These are phyloP conservation scores for Globisporangium alternatum DNA, from an alignment of 352 stramenopile species.

Conservation along the genomic window DNA sequence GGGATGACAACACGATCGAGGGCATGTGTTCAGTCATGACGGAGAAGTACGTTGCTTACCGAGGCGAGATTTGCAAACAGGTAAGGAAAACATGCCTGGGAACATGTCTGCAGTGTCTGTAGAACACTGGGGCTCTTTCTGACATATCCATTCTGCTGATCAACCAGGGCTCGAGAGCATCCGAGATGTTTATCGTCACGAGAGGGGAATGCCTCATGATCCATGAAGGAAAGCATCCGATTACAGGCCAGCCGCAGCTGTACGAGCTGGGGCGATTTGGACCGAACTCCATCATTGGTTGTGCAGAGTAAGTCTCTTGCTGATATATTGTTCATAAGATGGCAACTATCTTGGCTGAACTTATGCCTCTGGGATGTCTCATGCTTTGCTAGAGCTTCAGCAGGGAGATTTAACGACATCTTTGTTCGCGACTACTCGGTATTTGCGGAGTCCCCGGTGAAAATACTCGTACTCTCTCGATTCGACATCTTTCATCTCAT, in stretches of 20 bases:
- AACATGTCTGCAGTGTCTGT: background rate
- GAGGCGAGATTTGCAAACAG: constrained; percentile 77
- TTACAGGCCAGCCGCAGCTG: constrained; percentile 53
- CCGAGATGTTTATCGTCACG: constrained; percentile 73
- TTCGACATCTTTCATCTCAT: constrained; percentile 87
- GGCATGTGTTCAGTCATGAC: constrained; percentile 85
- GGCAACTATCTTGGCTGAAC: background rate
- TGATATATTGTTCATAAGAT: background rate
- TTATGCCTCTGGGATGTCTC: background rate
- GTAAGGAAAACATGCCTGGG: constrained; percentile 13
- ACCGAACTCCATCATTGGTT: constrained; percentile 75
- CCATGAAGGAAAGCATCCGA: constrained; percentile 72
- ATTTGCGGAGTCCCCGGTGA: constrained; percentile 67
- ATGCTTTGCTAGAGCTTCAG: constrained; percentile 43
- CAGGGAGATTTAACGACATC: constrained; percentile 83
- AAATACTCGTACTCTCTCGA: constrained; percentile 75
- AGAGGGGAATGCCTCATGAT: constrained; percentile 73
- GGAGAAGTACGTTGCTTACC: constrained; percentile 75
- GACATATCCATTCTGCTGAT: background rate
- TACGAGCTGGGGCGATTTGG: constrained; percentile 72
- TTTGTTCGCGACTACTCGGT: constrained; percentile 77
- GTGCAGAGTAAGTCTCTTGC: constrained; percentile 56
- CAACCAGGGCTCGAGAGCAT: constrained; percentile 55
- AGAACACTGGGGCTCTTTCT: background rate
- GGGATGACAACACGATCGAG: constrained; percentile 81